Percentiles rank a stretch among this genome's conserved stretches.
Conservation (phyloP, 1,284 basidiomycete genomes). For the Athelia psychrophila region DNA sequence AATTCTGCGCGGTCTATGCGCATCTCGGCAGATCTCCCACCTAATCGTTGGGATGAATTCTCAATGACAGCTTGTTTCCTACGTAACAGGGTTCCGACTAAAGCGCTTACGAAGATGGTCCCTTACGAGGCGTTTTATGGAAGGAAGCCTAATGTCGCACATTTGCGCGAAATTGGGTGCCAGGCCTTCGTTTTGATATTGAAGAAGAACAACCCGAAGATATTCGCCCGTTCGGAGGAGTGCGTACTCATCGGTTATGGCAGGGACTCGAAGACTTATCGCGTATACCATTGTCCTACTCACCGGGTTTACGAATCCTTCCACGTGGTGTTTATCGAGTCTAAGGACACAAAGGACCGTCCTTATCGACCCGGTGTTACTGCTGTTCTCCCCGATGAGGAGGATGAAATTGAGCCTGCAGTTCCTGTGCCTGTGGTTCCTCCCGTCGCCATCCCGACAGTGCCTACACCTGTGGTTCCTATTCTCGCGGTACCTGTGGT, state of each 20-base stretch:
- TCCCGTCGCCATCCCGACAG: not conserved
- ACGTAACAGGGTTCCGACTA: slow-evolving; percentile 5
- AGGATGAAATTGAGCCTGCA: not conserved
- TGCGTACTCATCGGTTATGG: slow-evolving; percentile 24
- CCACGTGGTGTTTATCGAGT: slow-evolving; percentile 27
- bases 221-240: slow-evolving; percentile 13
- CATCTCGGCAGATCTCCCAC: slow-evolving; percentile 1
- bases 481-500: no score
- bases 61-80: not conserved
- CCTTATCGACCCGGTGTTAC: not conserved
- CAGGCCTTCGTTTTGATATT: slow-evolving; percentile 16
- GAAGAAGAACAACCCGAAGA: slow-evolving; percentile 13
- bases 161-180: slow-evolving; percentile 22
- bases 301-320: slow-evolving; percentile 17
- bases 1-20: slow-evolving; percentile 3
- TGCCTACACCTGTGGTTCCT: not conserved
- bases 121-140: slow-evolving; percentile 18
- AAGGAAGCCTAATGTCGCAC: slow-evolving; percentile 18
- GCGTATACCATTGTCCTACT: slow-evolving; percentile 12
- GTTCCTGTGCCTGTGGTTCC: slow-evolving; percentile 3
- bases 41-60: slow-evolving; percentile 10
- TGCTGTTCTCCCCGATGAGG: not conserved
- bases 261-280: slow-evolving; percentile 16
- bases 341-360: slow-evolving; percentile 3
- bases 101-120: slow-evolving; percentile 9